Conservation (phyloP, 345 rosid species). For the Kernera saxatilis region DNA sequence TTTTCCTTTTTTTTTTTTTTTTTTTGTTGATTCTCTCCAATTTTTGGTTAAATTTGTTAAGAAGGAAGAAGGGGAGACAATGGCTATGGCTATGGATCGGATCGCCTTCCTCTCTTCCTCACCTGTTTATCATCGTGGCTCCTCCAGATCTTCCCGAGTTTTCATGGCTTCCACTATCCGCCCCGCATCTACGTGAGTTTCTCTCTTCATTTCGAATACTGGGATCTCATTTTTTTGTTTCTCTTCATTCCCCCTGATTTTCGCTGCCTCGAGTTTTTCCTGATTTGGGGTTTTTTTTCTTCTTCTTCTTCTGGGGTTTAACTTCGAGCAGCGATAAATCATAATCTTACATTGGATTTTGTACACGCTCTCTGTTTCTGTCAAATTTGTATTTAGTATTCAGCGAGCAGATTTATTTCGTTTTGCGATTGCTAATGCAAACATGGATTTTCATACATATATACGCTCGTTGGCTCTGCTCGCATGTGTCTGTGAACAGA, state of each 20-base stretch:
- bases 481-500: neutral
- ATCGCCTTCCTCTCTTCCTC: slow-evolving; percentile 17
- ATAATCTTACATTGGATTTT: neutral
- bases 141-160: neutral
- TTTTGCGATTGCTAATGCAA: neutral
- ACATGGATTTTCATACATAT: neutral
- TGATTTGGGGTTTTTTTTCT: no score
- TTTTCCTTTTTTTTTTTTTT: neutral
- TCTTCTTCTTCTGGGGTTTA: neutral
- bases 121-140: neutral
- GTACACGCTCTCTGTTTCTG: neutral
- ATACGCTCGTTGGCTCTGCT: neutral
- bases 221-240: neutral
- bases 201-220: neutral
- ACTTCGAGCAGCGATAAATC: neutral
- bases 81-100: slow-evolving; percentile 26
- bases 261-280: neutral
- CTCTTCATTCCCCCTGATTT: neutral
- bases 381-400: neutral
- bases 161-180: slow-evolving; percentile 29
- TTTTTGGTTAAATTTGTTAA: neutral
- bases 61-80: neutral
- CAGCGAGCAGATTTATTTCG: neutral
- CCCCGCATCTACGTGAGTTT: slow-evolving; percentile 25
- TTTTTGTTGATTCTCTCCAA: no score